Percentiles rank a stretch among this genome's conserved stretches.
These are phyloP conservation scores for Claviceps sorghi DNA, from an alignment of 2,329 filamentous ascomycete species.

Conservation along the genomic window DNA sequence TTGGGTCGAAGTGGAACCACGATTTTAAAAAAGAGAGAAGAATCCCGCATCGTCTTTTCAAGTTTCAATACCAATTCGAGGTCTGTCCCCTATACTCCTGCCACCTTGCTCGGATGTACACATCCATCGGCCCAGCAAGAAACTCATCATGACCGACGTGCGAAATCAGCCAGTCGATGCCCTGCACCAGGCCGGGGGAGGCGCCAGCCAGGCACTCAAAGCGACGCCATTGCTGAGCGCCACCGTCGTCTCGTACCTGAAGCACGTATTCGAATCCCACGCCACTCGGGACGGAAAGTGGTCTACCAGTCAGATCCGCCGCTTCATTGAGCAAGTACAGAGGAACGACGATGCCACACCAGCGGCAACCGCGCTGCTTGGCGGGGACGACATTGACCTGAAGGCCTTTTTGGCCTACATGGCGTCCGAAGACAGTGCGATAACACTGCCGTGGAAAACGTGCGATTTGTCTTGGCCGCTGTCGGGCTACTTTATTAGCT, in stretches of 20 bases:
- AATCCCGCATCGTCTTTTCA: neutral
- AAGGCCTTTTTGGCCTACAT: conserved; percentile 40
- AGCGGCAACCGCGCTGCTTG: conserved; percentile 13
- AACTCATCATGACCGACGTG: conserved; percentile 1
- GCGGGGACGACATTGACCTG: conserved; percentile 27
- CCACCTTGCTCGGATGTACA: neutral
- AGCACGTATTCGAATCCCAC: conserved; percentile 31
- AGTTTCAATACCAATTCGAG: neutral
- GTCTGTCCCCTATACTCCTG: neutral
- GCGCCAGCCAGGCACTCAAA: conserved; percentile 26
- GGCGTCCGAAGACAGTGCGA: conserved; percentile 32
- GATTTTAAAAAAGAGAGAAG: neutral
- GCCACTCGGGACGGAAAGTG: conserved; percentile 28
- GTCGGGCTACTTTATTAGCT: conserved; percentile 85
- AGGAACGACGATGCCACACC: conserved; percentile 21
- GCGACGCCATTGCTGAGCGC: conserved; percentile 27
- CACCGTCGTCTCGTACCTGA: conserved; percentile 27
- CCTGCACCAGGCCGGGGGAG: conserved; percentile 32
- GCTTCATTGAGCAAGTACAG: conserved; percentile 34
- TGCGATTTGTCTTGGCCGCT: conserved; percentile 58
- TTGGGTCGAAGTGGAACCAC: neutral
- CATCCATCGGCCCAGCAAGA: neutral
- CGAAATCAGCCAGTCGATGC: conserved; percentile 10
- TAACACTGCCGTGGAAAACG: conserved; percentile 24
- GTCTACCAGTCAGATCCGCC: conserved; percentile 28